These are phyloP conservation scores for Microcyclospora pomicola DNA, from an alignment of 2,329 filamentous ascomycete species.

Conservation along the genomic window DNA sequence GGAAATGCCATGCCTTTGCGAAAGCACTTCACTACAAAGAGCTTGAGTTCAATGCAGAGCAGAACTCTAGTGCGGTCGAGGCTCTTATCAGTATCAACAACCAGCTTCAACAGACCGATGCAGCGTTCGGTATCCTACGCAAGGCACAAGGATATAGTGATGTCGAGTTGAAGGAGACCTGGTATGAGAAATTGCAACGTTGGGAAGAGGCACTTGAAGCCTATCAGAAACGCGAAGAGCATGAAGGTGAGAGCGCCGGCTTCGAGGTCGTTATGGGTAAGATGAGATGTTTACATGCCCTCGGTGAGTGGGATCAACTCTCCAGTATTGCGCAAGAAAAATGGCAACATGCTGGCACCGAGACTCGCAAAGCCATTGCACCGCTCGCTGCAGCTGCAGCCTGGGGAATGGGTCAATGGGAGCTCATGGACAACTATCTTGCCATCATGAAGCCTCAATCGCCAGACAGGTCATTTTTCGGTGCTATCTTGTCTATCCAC, in stretches of 20 bases:
- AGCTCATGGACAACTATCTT: slow-evolving; percentile 94
- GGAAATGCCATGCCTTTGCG: slow-evolving; percentile 92
- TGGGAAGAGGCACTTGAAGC: slow-evolving; percentile 95
- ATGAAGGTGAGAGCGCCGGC: slow-evolving; percentile 43
- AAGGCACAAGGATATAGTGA: slow-evolving; percentile 94
- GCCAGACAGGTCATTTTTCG: slow-evolving; percentile 93
- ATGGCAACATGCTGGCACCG: slow-evolving; percentile 78
- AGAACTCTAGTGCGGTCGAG: slow-evolving; percentile 88
- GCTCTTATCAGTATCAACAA: slow-evolving; percentile 99
- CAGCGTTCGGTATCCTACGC: slow-evolving; percentile 90
- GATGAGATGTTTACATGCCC: slow-evolving; percentile 93
- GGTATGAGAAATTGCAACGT: slow-evolving; percentile 95
- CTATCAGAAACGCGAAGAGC: slow-evolving; percentile 75
- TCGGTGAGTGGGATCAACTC: slow-evolving; percentile 93
- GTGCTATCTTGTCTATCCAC: slow-evolving; percentile 86
- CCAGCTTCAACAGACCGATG: slow-evolving; percentile 96
- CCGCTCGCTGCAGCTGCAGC: slow-evolving; percentile 88
- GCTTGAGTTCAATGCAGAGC: slow-evolving; percentile 92
- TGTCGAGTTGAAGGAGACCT: slow-evolving; percentile 91
- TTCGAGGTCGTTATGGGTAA: slow-evolving; percentile 99
- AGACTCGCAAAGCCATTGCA: slow-evolving; percentile 81
- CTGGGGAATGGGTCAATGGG: slow-evolving; percentile 94
- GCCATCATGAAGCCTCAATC: slow-evolving; percentile 88
- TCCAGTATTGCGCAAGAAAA: slow-evolving; percentile 81
- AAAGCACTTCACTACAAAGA: slow-evolving; percentile 99